Evolutionary conservation across 1,284 basidiomycete genomes (phyloP).

Genomic region (Irpex rosettiformis): DNA sequence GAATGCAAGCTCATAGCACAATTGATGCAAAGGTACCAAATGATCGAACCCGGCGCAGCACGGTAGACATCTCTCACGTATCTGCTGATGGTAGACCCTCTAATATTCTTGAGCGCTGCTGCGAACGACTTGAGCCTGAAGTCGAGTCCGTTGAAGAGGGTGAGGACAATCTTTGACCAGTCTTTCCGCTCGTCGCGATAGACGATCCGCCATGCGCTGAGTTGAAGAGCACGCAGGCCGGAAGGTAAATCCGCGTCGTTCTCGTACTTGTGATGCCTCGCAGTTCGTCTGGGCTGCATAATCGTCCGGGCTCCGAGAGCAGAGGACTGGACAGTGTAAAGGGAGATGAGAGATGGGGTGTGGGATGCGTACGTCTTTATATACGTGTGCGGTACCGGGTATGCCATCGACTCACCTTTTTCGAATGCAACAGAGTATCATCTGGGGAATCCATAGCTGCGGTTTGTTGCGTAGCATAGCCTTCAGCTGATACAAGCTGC

Average conservation of each 20-base stretch:
- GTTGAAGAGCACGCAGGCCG: not conserved
- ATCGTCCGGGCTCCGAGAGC: not conserved
- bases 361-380: no score
- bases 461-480: no score
- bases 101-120: not conserved
- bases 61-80: constrained; percentile 2
- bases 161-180: not conserved
- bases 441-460: no score
- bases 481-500: no score
- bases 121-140: not conserved
- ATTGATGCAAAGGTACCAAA: not conserved
- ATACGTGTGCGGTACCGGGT: no score
- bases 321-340: not conserved
- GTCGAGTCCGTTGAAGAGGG: not conserved
- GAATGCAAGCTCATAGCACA: not conserved
- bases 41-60: not conserved
- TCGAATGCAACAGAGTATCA: no score
- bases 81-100: not conserved
- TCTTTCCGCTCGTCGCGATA: not conserved
- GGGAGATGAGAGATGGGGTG: not conserved
- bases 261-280: not conserved
- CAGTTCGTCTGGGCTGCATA: not conserved
- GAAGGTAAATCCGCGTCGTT: not conserved
- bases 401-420: no score
- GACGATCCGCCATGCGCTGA: not conserved